Evolutionary conservation across 2,329 filamentous ascomycete species (phyloP), one percentile per base, ranked within the genome.

Genomic region (Achaetomium macrosporum): DNA sequence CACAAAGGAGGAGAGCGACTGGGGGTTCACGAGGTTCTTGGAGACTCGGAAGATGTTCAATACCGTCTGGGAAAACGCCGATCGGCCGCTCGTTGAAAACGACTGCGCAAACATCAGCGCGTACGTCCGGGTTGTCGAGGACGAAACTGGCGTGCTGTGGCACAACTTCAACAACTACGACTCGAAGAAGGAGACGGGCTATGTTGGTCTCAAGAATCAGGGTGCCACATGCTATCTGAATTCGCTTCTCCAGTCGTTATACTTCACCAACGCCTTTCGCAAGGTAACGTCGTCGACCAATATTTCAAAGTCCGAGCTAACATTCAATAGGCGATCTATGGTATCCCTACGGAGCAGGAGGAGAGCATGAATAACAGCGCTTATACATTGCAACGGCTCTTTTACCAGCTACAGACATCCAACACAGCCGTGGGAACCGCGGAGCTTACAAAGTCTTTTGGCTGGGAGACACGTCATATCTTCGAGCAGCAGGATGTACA

Each of bases 401-500:
- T 99, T 71, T 97, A 96, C 66, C 88, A 91, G 61, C 77, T 99
- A 17, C 93, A 99, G 68, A 95, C 90, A 12, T 92, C 86, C 37
- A 84, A 85, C 47, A 74, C 77, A 35, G 89, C 95, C 1, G 92
- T 99, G 2, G 82, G 88, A 37, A 99, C 93, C 1, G 90, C 87
- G 47, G 93, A 99, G 66, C 80, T 99, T 37, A 99, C 93, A 7
- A 88, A 90, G 61, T 97, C 93, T 0, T 99, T 99, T 68, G 93
- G 93, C 20, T 99, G 93, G 93, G 92, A 99, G 64, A 95, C 92
- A 2, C 83, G 90, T 59, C 92, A 99, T 66, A 96, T 97, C 49
- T 99, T 99, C 63, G 92, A 97, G 71, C 93, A 99, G 68, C 93
- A 99, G 70, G 93, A 99, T 70, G 93, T 99, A 9, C 93, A 99